phyloP scores from a whole-genome alignment of 805 yeast species.

The Kodamaea jinghongensis region DNA sequence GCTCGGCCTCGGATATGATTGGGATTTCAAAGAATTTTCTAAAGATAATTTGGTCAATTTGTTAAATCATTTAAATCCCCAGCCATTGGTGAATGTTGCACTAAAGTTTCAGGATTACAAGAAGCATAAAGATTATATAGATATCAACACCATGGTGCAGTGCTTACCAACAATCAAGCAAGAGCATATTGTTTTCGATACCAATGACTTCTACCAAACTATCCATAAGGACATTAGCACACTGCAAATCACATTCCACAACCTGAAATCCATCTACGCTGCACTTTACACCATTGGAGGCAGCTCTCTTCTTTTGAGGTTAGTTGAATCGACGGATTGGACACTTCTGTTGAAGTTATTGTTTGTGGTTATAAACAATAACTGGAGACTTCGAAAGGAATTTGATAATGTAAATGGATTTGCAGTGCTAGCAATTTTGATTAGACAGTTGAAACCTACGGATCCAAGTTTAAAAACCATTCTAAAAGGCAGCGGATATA shows the following conservation, averaged over 20 bases:
- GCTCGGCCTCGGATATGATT: slow-evolving; percentile 47
- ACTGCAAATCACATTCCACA: slow-evolving; percentile 3
- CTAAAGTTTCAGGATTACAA: slow-evolving; percentile 31
- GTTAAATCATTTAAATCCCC: slow-evolving; percentile 38
- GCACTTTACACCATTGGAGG: slow-evolving; percentile 52
- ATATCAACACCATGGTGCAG: slow-evolving; percentile 12
- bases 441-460: slow-evolving; percentile 38
- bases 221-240: slow-evolving; percentile 6
- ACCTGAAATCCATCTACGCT: slow-evolving; percentile 21
- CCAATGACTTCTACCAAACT: slow-evolving; percentile 10
- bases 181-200: slow-evolving; percentile 20
- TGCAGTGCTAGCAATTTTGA: slow-evolving; percentile 51
- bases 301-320: slow-evolving; percentile 40
- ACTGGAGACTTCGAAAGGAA: slow-evolving; percentile 53
- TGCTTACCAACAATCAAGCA: slow-evolving; percentile 16
- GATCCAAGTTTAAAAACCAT: slow-evolving; percentile 39
- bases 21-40: slow-evolving; percentile 41
- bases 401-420: slow-evolving; percentile 62
- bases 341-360: slow-evolving; percentile 31
- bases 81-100: slow-evolving; percentile 34
- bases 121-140: slow-evolving; percentile 5
- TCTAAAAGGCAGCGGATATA: slow-evolving; percentile 53
- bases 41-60: slow-evolving; percentile 38
- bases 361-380: slow-evolving; percentile 41
- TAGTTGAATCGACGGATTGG: slow-evolving; percentile 42